Percentiles rank a stretch among this genome's conserved stretches.
Evolutionary conservation across 2,329 filamentous ascomycete genomes (phyloP).

Genomic region (Aspergillus carbonarius): DNA sequence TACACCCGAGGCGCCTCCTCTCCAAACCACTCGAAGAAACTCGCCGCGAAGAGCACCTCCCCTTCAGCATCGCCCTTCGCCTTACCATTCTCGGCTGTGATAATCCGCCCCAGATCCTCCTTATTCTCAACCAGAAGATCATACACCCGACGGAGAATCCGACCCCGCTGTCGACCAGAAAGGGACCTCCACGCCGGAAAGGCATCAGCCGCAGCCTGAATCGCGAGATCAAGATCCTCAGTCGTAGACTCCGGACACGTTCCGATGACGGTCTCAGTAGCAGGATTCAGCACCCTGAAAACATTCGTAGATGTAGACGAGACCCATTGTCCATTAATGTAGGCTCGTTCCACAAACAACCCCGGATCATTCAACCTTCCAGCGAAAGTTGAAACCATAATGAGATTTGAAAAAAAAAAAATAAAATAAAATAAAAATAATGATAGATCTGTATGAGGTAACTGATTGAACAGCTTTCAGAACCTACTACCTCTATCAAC

Average conservation of each 20-base stretch:
- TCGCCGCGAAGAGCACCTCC: constrained; percentile 55
- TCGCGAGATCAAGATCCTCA: constrained; percentile 73
- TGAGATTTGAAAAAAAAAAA: no score
- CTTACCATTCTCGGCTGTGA: constrained; percentile 68
- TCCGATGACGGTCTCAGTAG: constrained; percentile 73
- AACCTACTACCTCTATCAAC: no score
- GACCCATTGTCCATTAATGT: constrained; percentile 88
- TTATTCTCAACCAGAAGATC: constrained; percentile 61
- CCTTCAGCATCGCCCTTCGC: constrained; percentile 57
- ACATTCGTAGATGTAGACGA: constrained; percentile 78
- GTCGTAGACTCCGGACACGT: constrained; percentile 74
- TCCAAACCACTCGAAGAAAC: constrained; percentile 60
- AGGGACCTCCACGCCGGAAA: constrained; percentile 57
- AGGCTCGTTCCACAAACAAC: constrained; percentile 43
- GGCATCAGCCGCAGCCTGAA: constrained; percentile 72
- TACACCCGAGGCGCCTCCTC: constrained; percentile 57
- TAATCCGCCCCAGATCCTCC: constrained; percentile 61
- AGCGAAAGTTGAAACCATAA: not conserved
- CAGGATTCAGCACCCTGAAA: constrained; percentile 80
- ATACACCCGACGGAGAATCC: constrained; percentile 62
- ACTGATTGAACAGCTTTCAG: no score
- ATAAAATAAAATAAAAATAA: no score
- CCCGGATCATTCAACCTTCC: not conserved
- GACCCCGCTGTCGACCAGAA: constrained; percentile 57
- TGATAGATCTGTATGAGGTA: no score